A percentile compares a stretch with the other conserved stretches of the same genome.
Conservation (phyloP, 345 rosid genomes). For the Sapria himalayana region DNA sequence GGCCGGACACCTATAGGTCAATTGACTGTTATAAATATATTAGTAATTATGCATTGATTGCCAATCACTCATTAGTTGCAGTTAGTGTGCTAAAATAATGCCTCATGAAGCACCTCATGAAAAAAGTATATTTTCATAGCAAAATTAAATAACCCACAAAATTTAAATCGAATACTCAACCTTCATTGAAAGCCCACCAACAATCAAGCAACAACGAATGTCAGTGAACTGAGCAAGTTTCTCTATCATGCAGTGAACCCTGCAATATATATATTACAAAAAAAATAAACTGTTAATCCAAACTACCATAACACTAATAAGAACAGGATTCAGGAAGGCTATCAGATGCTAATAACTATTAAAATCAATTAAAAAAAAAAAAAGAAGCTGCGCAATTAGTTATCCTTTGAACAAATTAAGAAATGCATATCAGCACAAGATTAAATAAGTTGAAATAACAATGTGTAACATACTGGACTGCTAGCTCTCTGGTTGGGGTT, state of each 20-base stretch:
- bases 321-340: not conserved
- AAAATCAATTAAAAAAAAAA: not conserved
- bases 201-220: conserved; percentile 72
- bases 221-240: conserved; percentile 78
- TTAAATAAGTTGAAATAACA: not conserved
- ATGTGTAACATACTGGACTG: conserved; percentile 51
- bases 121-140: too few species aligned
- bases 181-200: conserved; percentile 87
- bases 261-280: conserved; percentile 11
- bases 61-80: too few species aligned
- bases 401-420: not conserved
- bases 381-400: too few species aligned
- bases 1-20: too few species aligned
- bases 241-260: conserved; percentile 91
- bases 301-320: not conserved
- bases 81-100: too few species aligned
- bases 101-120: too few species aligned
- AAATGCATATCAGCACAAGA: not conserved
- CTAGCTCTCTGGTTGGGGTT: conserved; percentile 86
- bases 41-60: too few species aligned
- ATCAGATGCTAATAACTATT: not conserved
- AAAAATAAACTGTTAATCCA: not conserved
- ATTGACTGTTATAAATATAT: too few species aligned
- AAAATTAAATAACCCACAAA: conserved; percentile 1
- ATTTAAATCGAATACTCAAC: conserved; percentile 17